These are phyloP conservation scores for Leccinum huronense DNA, from an alignment of 1,284 basidiomycete species.

Conservation along the genomic window DNA sequence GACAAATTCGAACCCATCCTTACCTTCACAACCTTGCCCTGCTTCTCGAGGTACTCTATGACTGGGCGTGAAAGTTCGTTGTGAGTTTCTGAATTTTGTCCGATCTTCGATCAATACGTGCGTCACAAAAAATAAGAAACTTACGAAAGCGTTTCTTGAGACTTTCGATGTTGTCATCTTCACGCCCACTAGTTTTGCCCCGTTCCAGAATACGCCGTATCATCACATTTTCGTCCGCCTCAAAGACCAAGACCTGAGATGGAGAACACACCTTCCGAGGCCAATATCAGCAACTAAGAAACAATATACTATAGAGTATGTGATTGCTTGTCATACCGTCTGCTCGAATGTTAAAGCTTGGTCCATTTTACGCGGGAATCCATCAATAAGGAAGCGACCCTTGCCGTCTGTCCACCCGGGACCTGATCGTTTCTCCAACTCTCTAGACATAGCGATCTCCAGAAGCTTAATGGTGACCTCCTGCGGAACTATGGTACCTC, in stretches of 20 bases:
- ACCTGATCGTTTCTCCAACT: constrained; percentile 48
- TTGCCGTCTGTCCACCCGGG: constrained; percentile 71
- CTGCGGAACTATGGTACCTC: constrained; percentile 95
- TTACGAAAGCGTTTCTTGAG: constrained; percentile 95
- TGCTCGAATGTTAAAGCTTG: constrained; percentile 94
- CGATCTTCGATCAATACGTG: constrained; percentile 7
- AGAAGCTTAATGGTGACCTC: constrained; percentile 96
- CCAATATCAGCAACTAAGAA: constrained; percentile 7
- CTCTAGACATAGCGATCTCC: constrained; percentile 86
- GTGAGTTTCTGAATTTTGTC: constrained; percentile 69
- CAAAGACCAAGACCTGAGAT: constrained; percentile 82
- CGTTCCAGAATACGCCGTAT: constrained; percentile 83
- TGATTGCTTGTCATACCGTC: constrained; percentile 52
- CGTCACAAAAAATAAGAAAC: constrained; percentile 36
- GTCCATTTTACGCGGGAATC: constrained; percentile 95
- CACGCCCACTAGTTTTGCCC: constrained; percentile 91
- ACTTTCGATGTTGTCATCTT: constrained; percentile 93
- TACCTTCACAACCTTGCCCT: constrained; percentile 71
- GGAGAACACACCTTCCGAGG: constrained; percentile 67
- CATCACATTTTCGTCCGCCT: constrained; percentile 86
- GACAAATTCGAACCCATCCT: background rate
- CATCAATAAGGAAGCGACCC: constrained; percentile 94
- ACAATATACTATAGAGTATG: background rate
- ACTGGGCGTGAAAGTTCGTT: constrained; percentile 95
- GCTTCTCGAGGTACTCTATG: constrained; percentile 77